These are phyloP conservation scores for Solanum etuberosum DNA, from an alignment of 257 asterid species.

Conservation along the genomic window DNA sequence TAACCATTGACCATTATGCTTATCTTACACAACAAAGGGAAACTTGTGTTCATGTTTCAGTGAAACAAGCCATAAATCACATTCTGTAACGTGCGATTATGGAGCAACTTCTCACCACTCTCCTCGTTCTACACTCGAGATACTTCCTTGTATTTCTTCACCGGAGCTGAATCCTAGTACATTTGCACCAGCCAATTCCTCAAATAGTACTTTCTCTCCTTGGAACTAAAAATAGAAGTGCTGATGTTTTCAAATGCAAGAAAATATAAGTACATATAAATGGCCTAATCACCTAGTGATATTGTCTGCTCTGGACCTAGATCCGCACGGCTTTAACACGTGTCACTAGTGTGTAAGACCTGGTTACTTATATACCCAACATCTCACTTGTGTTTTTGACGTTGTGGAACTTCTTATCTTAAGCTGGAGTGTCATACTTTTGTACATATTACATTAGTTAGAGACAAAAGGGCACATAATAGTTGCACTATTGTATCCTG, in stretches of 20 bases:
- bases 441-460: background rate
- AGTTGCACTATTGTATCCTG: background rate
- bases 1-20: background rate
- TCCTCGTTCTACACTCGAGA: conserved; percentile 51
- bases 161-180: conserved; percentile 20
- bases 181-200: conserved; percentile 11
- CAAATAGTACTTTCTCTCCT: background rate
- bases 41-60: conserved; percentile 11
- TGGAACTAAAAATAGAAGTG: background rate
- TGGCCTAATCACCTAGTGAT: background rate
- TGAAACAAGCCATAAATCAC: conserved; percentile 23
- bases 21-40: background rate
- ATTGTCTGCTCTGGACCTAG: background rate
- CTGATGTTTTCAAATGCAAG: background rate
- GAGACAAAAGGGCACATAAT: background rate
- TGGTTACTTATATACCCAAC: background rate
- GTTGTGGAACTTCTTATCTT: background rate
- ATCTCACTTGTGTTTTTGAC: background rate
- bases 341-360: background rate
- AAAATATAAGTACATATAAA: background rate
- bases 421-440: background rate
- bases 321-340: too few species aligned
- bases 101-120: conserved; percentile 31
- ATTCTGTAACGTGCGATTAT: conserved; percentile 17
- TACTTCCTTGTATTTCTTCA: conserved; percentile 23